Evolutionary conservation across 148 eudicot genomes (phyloP), one percentile per base, ranked within the genome.

Genomic region (Fagopyrum homotropicum): DNA sequence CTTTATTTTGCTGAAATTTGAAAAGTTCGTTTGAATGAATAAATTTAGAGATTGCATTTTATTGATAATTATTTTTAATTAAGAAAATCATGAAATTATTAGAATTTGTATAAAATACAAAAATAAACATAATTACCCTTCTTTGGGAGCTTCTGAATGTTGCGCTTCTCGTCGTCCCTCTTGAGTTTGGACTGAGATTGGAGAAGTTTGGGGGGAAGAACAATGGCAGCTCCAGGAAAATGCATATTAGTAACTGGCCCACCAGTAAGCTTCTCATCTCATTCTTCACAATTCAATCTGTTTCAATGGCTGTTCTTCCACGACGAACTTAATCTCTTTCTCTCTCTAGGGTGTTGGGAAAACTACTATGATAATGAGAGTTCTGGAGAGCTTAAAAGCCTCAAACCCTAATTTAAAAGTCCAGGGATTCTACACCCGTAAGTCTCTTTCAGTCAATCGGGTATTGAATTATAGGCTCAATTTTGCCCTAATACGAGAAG

Each of bases 391-490:
- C 55, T 88, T 93, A 63, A 87, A 70, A 85, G 64, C 71, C 75
- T 85, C 86, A 50, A 80, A 89, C 79, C 98, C 98, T 50, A 81
- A 76, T 73, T 81, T 93, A n/a, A 93, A 87, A 30, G 73, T 89
- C 68, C 97, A 88, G 75, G 98, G 98, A n/a, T 91, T 93, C 78
- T 93, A 85, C 81, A 93, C 98, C 72, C 90, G 97, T 93, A 80
- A 45, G 86, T 70, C 52, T 47, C 2, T 29, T 44, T 9, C 5
- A 45, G 6, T 47, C 29, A 4, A 9, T 54, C 9, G 43, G 60
- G 1, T 9, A 26, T 73, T 40, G 9, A 12, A 26, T 73, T 30
- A 9, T 63, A 45, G 11, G 2, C 44, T 63, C 44, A 63, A 9
- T 64, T 35, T 64, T 64, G 69, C 45, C 69, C 69, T 35, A 64